Conservation (phyloP, 441 rosid genomes). For the Breynia disticha region DNA sequence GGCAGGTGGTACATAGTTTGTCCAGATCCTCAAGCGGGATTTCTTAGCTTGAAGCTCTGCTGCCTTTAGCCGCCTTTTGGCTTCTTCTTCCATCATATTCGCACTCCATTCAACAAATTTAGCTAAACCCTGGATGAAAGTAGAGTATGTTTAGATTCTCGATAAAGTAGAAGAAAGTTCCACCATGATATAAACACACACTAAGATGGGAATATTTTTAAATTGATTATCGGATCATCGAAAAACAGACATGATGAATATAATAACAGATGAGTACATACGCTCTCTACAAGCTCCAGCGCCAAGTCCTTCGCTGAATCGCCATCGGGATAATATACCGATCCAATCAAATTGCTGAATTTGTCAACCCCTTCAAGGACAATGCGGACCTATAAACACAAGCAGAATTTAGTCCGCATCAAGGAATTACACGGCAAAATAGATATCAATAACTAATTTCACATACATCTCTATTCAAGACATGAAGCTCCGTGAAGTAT, state of each 20-base stretch:
- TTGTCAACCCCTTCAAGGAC: slow-evolving; percentile 97
- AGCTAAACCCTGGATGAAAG: slow-evolving; percentile 65
- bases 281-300: slow-evolving; percentile 88
- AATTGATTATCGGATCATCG: not conserved
- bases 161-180: not conserved
- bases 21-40: slow-evolving; percentile 68
- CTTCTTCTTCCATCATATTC: slow-evolving; percentile 92
- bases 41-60: slow-evolving; percentile 93
- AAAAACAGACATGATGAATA: not conserved
- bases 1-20: slow-evolving; percentile 79
- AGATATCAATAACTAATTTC: slow-evolving; percentile 8
- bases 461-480: slow-evolving; percentile 76
- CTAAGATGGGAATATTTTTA: not conserved
- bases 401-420: slow-evolving; percentile 17
- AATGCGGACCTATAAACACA: slow-evolving; percentile 70
- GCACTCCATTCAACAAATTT: slow-evolving; percentile 99
- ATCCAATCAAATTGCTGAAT: slow-evolving; percentile 86
- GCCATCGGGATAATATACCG: slow-evolving; percentile 81
- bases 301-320: slow-evolving; percentile 81
- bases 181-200: not conserved
- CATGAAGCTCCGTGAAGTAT: slow-evolving; percentile 79
- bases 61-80: slow-evolving; percentile 60
- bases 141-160: slow-evolving; percentile 2
- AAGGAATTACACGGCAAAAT: slow-evolving; percentile 4
- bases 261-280: slow-evolving; percentile 26